Base-by-base conservation (phyloP, 2,329 filamentous ascomycete genomes). In the Tolypocladium endophyticum region DNA sequence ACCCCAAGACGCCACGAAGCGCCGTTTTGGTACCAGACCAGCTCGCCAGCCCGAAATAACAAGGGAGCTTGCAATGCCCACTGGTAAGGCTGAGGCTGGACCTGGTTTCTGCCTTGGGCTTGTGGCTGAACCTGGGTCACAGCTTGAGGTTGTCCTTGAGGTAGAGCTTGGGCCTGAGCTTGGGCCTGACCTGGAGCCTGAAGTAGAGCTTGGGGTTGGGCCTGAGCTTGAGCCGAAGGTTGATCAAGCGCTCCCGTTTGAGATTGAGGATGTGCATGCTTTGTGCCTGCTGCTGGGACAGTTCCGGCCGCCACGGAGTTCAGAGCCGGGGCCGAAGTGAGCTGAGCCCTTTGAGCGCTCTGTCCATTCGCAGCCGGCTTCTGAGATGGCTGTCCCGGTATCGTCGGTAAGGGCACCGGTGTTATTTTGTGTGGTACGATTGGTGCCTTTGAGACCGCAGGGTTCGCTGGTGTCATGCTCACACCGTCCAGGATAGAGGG, bases 1-100 rank as follows among this genome's bases (percentile, higher is more conserved):
- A 81, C 68, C 6, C 79, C 79, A 0, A 82, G 70, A 39, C 79
- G 76, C 77, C 79, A 81, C 1, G 76, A 75, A 28, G 70, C 73
- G 8, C 72, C 72, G 30, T 78, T 77, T 62, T 77, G 74, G 60
- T 74, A 81, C 79, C 79, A 82, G 7, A 81, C 77, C 20, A 81
- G 69, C 62, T 82, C 79, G 45, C 79, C 79, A 1, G 72, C 68
- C 57, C 79, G 75, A 63, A 80, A 82, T 11, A 81, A 67, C 3
- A 71, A 63, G 20, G 71, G 63, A 60, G 69, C 64, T 60, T 73
- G 70, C 41, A 76, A 61, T 23, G 66, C 64, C 74, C 74, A 76
- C 38, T 61, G 60, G 30, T 65, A 57, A 12, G 56, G 50, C 28
- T 60, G 63, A 30, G 62, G 58, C 33, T 63, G 63, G 53, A 59